Percentiles rank a stretch among this genome's conserved stretches.
phyloP scores from a whole-genome alignment of 2,329 filamentous ascomycete genomes.

The Neofusicoccum sp. region DNA sequence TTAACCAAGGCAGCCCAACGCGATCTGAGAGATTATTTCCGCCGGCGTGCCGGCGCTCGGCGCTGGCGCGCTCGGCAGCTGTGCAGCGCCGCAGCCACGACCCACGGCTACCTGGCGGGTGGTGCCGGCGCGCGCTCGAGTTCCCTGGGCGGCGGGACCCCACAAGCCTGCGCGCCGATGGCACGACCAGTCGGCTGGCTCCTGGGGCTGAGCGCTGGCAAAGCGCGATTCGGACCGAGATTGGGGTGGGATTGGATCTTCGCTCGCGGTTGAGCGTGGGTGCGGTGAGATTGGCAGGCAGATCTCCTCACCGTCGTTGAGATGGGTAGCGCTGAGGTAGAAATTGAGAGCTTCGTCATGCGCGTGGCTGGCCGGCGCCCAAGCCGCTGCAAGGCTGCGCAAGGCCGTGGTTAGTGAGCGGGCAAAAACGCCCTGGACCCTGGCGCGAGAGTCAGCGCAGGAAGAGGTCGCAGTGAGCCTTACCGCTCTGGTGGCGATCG shows the following conservation, averaged over 20 bases:
- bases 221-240: conserved; percentile 17
- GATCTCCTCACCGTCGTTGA: conserved; percentile 9
- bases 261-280: conserved; percentile 14
- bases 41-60: not conserved
- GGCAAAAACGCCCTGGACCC: not conserved
- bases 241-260: conserved; percentile 17
- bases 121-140: conserved; percentile 7
- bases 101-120: conserved; percentile 10
- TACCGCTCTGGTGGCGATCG: not conserved
- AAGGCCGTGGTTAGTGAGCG: not conserved
- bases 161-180: not conserved
- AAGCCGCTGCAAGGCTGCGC: conserved; percentile 6
- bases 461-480: not conserved
- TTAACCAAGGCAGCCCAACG: conserved; percentile 2
- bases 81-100: not conserved
- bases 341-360: not conserved
- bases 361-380: not conserved
- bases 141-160: conserved; percentile 2
- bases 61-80: not conserved
- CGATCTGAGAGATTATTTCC: not conserved
- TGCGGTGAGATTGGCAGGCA: conserved; percentile 17
- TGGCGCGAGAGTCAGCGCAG: not conserved
- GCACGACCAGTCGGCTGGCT: conserved; percentile 7
- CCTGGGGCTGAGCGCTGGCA: conserved; percentile 1
- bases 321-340: not conserved